A percentile compares a stretch with the other conserved stretches of the same genome.
Evolutionary conservation across 73 alveolate species (phyloP).

Genomic region (Tetrahymena borealis): DNA sequence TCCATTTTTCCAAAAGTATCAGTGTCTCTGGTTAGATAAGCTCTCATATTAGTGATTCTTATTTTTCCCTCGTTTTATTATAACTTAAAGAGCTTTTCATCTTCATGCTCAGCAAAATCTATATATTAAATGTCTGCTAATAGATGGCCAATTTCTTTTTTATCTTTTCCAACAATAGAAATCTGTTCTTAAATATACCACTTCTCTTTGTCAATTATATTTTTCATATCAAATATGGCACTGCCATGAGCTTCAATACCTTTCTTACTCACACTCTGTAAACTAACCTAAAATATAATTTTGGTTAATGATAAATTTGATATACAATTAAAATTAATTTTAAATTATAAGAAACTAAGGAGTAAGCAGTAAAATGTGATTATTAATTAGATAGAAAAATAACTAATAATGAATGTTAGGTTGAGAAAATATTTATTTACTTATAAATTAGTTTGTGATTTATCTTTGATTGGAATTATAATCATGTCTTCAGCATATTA

Average conservation of each 20-base stretch:
- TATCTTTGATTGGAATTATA: background rate
- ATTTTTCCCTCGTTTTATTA: background rate
- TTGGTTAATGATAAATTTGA: too few relatives aligned
- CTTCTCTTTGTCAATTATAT: background rate
- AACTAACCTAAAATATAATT: background rate
- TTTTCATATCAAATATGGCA: background rate
- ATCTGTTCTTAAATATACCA: background rate
- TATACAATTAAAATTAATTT: too few relatives aligned
- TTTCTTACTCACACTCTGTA: background rate
- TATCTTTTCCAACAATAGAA: background rate
- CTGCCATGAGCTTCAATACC: background rate
- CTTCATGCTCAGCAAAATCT: background rate
- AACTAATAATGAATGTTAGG: background rate
- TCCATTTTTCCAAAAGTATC: slow-evolving; percentile 55
- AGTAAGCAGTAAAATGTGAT: too few relatives aligned
- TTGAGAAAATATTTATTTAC: background rate
- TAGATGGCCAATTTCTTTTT: background rate
- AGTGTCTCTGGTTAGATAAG: slow-evolving; percentile 31
- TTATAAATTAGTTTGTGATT: background rate
- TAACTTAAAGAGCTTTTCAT: background rate
- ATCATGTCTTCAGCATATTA: background rate
- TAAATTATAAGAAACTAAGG: too few relatives aligned
- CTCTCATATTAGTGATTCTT: background rate
- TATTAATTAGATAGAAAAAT: too few relatives aligned
- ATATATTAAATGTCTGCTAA: background rate